A percentile compares a stretch with the other conserved stretches of the same genome.
These are phyloP conservation scores for Pistacia vera DNA, from an alignment of 345 rosid genomes.

Conservation along the genomic window DNA sequence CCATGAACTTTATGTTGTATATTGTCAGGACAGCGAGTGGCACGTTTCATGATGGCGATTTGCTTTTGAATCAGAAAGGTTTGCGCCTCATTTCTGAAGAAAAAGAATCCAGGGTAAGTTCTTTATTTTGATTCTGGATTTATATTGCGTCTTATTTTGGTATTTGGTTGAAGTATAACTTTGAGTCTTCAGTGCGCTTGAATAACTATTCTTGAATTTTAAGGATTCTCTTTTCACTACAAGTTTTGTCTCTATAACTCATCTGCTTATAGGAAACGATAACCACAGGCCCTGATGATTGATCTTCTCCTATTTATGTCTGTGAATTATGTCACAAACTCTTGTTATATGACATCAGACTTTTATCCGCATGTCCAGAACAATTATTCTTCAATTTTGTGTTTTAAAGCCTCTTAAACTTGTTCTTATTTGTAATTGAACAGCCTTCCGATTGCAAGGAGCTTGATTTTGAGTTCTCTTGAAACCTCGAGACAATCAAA, in stretches of 20 bases:
- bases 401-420: constrained; percentile 8
- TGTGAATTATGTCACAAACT: not conserved
- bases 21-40: constrained; percentile 86
- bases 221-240: not conserved
- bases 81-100: constrained; percentile 64
- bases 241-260: not conserved
- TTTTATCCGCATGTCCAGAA: not conserved
- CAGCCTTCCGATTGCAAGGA: constrained; percentile 80
- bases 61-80: constrained; percentile 88
- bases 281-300: not conserved
- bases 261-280: too few species aligned
- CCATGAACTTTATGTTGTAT: not conserved
- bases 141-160: not conserved
- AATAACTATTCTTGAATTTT: not conserved
- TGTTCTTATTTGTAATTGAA: constrained; percentile 21
- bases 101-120: constrained; percentile 64
- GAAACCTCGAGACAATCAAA: constrained; percentile 86
- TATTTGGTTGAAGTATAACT: too few species aligned
- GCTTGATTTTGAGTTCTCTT: constrained; percentile 79
- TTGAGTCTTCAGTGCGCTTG: not conserved
- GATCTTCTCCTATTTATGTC: not conserved
- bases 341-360: not conserved
- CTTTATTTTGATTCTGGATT: not conserved
- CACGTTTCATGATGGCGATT: constrained; percentile 90
- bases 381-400: not conserved